These are phyloP conservation scores for Spiraea crenata DNA, from an alignment of 331 rosid genomes.

Conservation along the genomic window DNA sequence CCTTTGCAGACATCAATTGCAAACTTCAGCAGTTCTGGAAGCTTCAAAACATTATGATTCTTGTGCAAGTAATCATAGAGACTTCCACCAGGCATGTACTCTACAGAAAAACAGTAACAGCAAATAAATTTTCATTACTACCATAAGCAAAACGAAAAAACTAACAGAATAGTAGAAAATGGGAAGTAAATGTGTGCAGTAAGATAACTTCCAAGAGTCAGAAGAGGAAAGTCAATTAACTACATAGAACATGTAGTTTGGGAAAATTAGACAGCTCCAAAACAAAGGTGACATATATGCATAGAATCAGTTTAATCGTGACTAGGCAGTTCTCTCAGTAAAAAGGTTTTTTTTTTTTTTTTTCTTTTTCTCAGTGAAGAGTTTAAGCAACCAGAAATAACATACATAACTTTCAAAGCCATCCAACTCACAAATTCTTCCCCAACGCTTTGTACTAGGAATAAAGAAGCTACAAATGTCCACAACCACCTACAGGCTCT, in stretches of 20 bases:
- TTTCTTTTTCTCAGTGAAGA: too few relatives aligned
- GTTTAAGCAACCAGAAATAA: not conserved
- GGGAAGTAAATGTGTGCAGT: not conserved
- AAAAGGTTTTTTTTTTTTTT: too few relatives aligned
- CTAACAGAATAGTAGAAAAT: constrained; percentile 14
- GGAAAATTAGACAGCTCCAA: not conserved
- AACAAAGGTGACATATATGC: not conserved
- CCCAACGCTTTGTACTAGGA: not conserved
- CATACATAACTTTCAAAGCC: not conserved
- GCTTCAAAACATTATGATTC: constrained; percentile 72
- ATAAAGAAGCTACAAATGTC: not conserved
- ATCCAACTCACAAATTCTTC: not conserved
- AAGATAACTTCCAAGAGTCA: not conserved
- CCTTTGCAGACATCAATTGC: constrained; percentile 94
- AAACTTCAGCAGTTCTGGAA: constrained; percentile 70
- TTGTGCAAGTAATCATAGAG: constrained; percentile 95
- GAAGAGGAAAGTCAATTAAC: not conserved
- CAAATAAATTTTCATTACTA: constrained; percentile 13
- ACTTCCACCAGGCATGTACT: constrained; percentile 99
- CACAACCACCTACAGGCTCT: not conserved
- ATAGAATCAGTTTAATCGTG: not conserved
- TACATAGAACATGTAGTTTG: not conserved
- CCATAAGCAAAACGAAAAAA: constrained; percentile 11
- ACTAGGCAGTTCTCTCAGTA: not conserved
- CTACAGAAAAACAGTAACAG: constrained; percentile 44